A percentile compares a stretch with the other conserved stretches of the same genome.
These are phyloP conservation scores for Pyrenochaeta sp. DNA, from an alignment of 2,329 filamentous ascomycete species.

Conservation along the genomic window DNA sequence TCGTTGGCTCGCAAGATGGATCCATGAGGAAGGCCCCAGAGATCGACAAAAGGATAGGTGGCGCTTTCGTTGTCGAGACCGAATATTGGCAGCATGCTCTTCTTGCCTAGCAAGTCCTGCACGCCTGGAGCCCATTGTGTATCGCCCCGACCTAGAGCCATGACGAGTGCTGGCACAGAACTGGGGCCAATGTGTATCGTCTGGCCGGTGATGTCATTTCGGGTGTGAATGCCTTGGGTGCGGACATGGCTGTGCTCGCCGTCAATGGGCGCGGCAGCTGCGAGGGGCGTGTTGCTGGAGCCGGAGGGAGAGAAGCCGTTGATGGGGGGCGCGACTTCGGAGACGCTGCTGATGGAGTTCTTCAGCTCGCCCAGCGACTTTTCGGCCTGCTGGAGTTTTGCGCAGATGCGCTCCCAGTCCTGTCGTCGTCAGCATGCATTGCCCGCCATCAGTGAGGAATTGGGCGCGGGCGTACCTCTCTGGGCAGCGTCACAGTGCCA, in stretches of 20 bases:
- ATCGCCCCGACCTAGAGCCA: slow-evolving; percentile 55
- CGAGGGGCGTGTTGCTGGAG: slow-evolving; percentile 41
- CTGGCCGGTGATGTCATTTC: slow-evolving; percentile 66
- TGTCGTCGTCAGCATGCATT: slow-evolving; percentile 30
- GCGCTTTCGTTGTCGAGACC: slow-evolving; percentile 70
- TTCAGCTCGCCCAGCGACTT: slow-evolving; percentile 56
- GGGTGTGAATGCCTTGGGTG: slow-evolving; percentile 66
- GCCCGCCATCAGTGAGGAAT: not conserved
- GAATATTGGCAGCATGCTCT: slow-evolving; percentile 67
- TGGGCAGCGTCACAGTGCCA: slow-evolving; percentile 50
- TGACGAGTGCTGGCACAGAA: slow-evolving; percentile 68
- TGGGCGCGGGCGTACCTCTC: slow-evolving; percentile 38
- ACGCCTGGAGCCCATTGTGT: slow-evolving; percentile 59
- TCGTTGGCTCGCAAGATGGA: slow-evolving; percentile 65
- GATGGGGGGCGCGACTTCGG: slow-evolving; percentile 41
- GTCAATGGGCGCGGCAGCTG: slow-evolving; percentile 44
- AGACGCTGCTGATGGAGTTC: slow-evolving; percentile 48
- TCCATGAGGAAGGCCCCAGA: slow-evolving; percentile 67
- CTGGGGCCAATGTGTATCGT: slow-evolving; percentile 68
- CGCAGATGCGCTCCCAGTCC: slow-evolving; percentile 58
- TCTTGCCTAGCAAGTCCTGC: slow-evolving; percentile 64
- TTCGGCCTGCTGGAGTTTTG: slow-evolving; percentile 57
- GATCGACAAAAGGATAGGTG: slow-evolving; percentile 70
- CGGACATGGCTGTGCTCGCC: slow-evolving; percentile 51
- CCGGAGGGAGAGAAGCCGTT: slow-evolving; percentile 45